Base-by-base conservation (phyloP, 257 asterid genomes). In the Ballota nigra region DNA sequence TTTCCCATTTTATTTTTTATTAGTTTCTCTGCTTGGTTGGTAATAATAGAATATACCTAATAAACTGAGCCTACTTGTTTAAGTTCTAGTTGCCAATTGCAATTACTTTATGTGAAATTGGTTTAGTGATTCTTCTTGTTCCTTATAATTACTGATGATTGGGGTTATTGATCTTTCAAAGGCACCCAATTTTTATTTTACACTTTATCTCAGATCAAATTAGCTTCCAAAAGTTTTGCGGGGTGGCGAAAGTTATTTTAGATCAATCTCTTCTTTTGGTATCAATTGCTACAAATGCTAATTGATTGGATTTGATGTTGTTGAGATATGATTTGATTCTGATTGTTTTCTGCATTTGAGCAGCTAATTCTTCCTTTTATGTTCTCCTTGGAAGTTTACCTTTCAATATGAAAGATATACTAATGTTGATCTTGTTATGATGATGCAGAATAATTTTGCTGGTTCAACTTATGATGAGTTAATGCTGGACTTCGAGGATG, bases 401-500 rank as follows among this genome's bases (percentile, higher is more conserved):
- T 62, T 63, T 41, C 15, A 62, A 63, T 60, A 65, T 24, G 29
- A 11, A 31, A 63, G 36, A 16, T 6, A 29, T 20, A 11, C 28
- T 56, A 8, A 38, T 70, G 59, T 28, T 56, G 38, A 23, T 77
- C 66, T 63, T 26, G 63, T 71, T 19, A 72, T 66, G 49, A 26
- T 66, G 83, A 78, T 59, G 66, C 88, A 95, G 99, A 89, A 78
- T 58, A 72, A 78, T 77, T 62, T 68, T 49, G 87, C 77, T 29
- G 69, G 70, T 75, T 81, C 92, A 52, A 87, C 86, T 78, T 87
- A 89, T 47, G 83, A 87, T 57, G 96, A 95, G 69, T 76, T 95
- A 80, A 95, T 95, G 96, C 82, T 85, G 53, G 97, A 92, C 81
- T 89, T 95, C 41, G 98, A 89, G 83, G 92, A 89, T 74, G 97